These are phyloP conservation scores for Barnettozyma pratensis DNA, from an alignment of 805 yeast species.

Conservation along the genomic window DNA sequence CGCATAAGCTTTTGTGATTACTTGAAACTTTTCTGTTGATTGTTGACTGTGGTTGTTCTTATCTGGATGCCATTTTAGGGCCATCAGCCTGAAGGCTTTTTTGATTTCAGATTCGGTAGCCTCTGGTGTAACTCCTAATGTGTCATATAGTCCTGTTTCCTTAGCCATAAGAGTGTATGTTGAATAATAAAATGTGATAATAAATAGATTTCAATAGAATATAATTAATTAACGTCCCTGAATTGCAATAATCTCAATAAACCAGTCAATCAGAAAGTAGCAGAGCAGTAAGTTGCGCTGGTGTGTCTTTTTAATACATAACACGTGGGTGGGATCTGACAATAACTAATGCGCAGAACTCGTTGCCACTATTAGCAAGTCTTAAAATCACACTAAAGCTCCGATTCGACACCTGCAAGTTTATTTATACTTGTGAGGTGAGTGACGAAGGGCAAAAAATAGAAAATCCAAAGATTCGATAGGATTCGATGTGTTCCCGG, in stretches of 20 bases:
- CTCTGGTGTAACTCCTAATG: conserved; percentile 44
- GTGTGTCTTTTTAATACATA: background rate
- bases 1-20: conserved; percentile 82
- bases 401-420: background rate
- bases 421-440: background rate
- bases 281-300: background rate
- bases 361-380: background rate
- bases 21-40: conserved; percentile 92
- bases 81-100: conserved; percentile 50
- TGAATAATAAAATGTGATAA: background rate
- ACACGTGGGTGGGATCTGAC: background rate
- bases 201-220: background rate
- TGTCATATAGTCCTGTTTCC: conserved; percentile 63
- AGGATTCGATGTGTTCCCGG: background rate
- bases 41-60: conserved; percentile 70
- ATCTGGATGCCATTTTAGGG: conserved; percentile 79
- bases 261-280: too few species aligned
- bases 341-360: background rate
- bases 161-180: conserved; percentile 47
- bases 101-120: conserved; percentile 46
- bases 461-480: background rate
- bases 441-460: background rate
- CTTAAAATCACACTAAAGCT: background rate
- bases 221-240: background rate
- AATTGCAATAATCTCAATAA: background rate